Percentiles rank a stretch among this genome's conserved stretches.
Evolutionary conservation across 2,329 filamentous ascomycete genomes (phyloP).

Genomic region (Aureobasidium sp.): DNA sequence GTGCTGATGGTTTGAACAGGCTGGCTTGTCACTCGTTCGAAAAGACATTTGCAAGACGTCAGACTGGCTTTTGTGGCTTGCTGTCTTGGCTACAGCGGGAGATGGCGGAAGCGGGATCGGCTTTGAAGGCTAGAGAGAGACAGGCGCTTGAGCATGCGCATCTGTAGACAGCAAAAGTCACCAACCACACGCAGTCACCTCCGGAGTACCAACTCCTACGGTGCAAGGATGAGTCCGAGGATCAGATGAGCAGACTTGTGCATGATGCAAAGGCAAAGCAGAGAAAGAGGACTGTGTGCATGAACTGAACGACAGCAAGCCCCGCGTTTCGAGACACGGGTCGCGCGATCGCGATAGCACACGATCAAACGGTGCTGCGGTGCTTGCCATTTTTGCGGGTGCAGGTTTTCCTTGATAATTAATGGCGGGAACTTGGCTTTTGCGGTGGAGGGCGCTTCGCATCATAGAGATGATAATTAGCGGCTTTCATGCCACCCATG

Average conservation of each 20-base stretch:
- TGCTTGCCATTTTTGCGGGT: background rate
- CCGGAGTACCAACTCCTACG: background rate
- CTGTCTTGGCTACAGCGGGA: slow-evolving; percentile 58
- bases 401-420: background rate
- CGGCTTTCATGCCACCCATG: background rate
- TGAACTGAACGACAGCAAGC: background rate
- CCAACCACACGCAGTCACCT: background rate
- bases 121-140: slow-evolving; percentile 3
- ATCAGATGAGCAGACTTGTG: background rate
- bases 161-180: background rate
- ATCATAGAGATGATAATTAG: background rate
- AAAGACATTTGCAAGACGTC: slow-evolving; percentile 60
- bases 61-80: slow-evolving; percentile 59
- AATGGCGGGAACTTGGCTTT: slow-evolving; percentile 5
- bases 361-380: background rate
- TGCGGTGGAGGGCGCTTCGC: slow-evolving; percentile 6
- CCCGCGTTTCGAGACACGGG: slow-evolving; percentile 10
- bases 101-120: slow-evolving; percentile 21
- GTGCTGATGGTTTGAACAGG: slow-evolving; percentile 35
- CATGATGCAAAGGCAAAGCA: background rate
- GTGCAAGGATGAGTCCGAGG: background rate
- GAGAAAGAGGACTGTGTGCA: background rate
- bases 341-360: slow-evolving; percentile 3
- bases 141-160: slow-evolving; percentile 1
- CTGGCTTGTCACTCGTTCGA: slow-evolving; percentile 65